Evolutionary conservation across 257 asterid species (phyloP).

Genomic region (Rubia yunnanensis): DNA sequence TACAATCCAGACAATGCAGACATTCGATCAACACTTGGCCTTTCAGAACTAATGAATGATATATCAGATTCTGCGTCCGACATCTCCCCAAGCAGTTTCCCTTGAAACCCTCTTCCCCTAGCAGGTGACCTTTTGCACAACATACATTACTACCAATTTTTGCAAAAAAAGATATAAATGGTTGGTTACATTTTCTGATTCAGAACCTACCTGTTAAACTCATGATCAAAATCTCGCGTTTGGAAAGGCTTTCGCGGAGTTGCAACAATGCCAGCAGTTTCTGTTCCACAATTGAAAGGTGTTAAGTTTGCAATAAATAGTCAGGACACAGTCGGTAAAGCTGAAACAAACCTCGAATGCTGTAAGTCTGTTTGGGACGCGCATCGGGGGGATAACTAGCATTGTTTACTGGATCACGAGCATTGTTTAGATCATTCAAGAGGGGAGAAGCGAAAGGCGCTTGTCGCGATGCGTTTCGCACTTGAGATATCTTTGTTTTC

Average conservation of each 20-base stretch:
- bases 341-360: constrained; percentile 17
- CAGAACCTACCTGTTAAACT: constrained; percentile 10
- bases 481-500: constrained; percentile 63
- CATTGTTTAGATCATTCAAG: constrained; percentile 25
- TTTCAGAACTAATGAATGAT: constrained; percentile 57
- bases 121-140: constrained; percentile 44
- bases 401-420: constrained; percentile 23
- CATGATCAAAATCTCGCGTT: constrained; percentile 15
- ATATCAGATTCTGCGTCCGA: constrained; percentile 50
- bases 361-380: constrained; percentile 8
- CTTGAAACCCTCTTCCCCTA: constrained; percentile 34
- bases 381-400: constrained; percentile 7
- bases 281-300: constrained; percentile 17
- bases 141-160: neutral
- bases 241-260: constrained; percentile 18
- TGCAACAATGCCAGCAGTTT: neutral
- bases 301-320: neutral
- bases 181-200: neutral
- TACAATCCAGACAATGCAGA: constrained; percentile 30
- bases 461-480: constrained; percentile 56
- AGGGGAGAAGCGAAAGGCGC: constrained; percentile 66
- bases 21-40: constrained; percentile 47
- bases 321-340: neutral
- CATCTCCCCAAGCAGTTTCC: constrained; percentile 37
- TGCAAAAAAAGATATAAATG: neutral